Evolutionary conservation across 2,329 filamentous ascomycete species (phyloP).

Genomic region (Camillea tinctor): DNA sequence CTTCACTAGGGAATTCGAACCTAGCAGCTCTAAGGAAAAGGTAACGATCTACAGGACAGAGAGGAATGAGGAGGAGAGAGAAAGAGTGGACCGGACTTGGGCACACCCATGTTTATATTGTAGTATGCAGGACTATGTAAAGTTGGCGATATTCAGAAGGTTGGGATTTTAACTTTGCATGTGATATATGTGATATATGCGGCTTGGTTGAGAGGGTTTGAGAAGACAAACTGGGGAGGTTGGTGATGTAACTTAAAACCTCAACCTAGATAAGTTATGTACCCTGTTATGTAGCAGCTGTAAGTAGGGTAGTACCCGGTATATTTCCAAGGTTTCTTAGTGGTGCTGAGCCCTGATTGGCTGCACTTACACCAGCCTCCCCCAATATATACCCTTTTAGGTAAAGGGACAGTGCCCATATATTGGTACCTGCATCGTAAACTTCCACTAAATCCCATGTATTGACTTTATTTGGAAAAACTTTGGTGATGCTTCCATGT

Average conservation of each 20-base stretch:
- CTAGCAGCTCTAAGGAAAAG: constrained; percentile 5
- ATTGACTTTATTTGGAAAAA: neutral
- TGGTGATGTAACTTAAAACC: too few relatives aligned
- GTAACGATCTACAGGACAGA: constrained; percentile 11
- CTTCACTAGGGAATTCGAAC: constrained; percentile 8
- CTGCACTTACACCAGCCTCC: neutral
- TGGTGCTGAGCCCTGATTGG: neutral
- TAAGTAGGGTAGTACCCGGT: neutral
- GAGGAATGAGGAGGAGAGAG: neutral
- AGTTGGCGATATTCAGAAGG: constrained; percentile 15
- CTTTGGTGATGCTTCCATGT: neutral
- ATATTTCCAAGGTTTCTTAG: too few relatives aligned
- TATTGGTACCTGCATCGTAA: neutral
- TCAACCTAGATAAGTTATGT: too few relatives aligned
- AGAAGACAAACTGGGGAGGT: neutral
- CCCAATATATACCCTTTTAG: neutral
- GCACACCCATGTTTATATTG: constrained; percentile 2
- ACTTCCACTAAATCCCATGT: neutral
- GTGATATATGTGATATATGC: too few relatives aligned
- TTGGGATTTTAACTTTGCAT: constrained; percentile 14
- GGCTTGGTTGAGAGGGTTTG: neutral
- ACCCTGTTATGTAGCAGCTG: too few relatives aligned
- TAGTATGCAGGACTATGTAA: constrained; percentile 41
- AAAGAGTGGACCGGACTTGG: constrained; percentile 1
- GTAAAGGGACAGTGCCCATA: neutral